A percentile compares a stretch with the other conserved stretches of the same genome.
Evolutionary conservation across 83 land plant species (phyloP).

Genomic region (Isoetes engelmannii): DNA sequence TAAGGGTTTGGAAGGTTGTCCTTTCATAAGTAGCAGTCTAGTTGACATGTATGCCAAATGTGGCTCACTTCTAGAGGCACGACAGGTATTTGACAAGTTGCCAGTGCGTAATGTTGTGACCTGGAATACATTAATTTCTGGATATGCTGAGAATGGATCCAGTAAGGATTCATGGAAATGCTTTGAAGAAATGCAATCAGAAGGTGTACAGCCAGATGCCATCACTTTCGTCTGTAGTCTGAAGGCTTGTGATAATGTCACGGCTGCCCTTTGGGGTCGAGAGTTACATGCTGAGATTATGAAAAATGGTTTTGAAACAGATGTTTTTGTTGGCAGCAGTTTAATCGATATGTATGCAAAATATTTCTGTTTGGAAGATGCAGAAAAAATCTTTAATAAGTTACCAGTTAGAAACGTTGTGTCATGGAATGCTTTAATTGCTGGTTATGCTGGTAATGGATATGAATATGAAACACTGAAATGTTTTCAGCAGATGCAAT

Average conservation of each 20-base stretch:
- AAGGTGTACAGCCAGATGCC: conserved; percentile 10
- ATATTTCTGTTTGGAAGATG: neutral
- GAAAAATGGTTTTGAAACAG: neutral
- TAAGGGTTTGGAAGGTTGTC: neutral
- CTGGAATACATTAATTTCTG: conserved; percentile 9
- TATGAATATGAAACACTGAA: conserved; percentile 2
- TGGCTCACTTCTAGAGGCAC: conserved; percentile 6
- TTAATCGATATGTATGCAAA: conserved; percentile 8
- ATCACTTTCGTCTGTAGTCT: neutral
- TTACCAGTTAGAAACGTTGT: neutral
- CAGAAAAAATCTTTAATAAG: no score
- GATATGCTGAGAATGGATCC: neutral
- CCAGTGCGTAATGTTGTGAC: neutral
- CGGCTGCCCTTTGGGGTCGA: neutral
- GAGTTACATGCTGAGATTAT: conserved; percentile 5
- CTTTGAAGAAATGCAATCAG: neutral
- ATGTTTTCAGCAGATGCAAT: neutral
- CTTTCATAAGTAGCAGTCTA: neutral
- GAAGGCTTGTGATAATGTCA: neutral
- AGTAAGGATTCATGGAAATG: neutral
- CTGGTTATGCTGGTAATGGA: conserved; percentile 8
- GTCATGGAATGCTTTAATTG: neutral
- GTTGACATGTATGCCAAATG: neutral
- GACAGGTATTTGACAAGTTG: neutral
- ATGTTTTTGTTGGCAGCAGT: conserved; percentile 3